Evolutionary conservation across 306 rosid genomes (phyloP), one percentile per base, ranked within the genome.

Genomic region (Corylus heterophylla): DNA sequence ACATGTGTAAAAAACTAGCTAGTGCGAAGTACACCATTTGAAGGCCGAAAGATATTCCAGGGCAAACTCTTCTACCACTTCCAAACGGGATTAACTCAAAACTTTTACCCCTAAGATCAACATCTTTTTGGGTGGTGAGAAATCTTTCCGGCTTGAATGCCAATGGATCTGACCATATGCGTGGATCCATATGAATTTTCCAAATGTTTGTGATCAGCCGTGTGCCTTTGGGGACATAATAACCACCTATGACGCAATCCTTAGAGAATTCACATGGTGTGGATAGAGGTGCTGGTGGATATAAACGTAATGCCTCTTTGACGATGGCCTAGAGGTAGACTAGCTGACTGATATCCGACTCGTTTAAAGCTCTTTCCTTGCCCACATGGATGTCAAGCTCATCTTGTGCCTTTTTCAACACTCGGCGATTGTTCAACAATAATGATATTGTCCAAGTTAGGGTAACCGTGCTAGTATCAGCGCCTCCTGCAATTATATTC

Each of bases 141-240:
- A 90, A 90, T 48, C 94, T 87, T 72, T 88, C 89, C 0, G 91
- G 94, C 71, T 74, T 74, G 78, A 88, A 92, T 63, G 87, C 80
- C 18, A 82, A 64, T 6, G 88, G 89, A 16, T 87, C 85, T 5
- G 71, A 4, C 92, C 71, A 64, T 14, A 14, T 37, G 13, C 11
- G 48, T 14, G 45, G 12, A 22, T 22, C 56, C 1, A 37, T 61
- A 20, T 62, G 79, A n/a, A 68, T 52, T 76, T 62, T 61, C 67
- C 42, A 54, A 76, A 68, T 4, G 72, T 76, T 27, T 48, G 56
- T 12, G 25, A 39, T 64, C 17, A 64, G 49, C 4, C 25, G 71
- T 0, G 71, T 64, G 49, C 71, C 71, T 64, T 37, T 64, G 0
- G 71, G 71, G 25, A 64, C 48, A 64, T 35, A 25, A 2, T 84